Conservation (phyloP, 1,139 yeast genomes). For the Candida albicans region DNA sequence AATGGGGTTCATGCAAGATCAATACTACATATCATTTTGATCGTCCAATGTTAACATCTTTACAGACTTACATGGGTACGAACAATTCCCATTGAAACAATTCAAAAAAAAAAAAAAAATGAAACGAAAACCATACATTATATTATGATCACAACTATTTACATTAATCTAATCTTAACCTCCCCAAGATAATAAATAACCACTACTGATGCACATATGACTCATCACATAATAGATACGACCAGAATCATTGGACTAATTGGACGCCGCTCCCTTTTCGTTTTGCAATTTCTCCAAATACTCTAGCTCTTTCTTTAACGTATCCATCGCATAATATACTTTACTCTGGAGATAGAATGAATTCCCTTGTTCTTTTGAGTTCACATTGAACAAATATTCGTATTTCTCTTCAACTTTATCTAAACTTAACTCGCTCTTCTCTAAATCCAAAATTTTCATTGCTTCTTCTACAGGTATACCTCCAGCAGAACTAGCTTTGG, state of each 20-base stretch:
- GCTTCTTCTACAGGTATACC: conserved; percentile 90
- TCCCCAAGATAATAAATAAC: too few relatives aligned
- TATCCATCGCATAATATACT: conserved; percentile 68
- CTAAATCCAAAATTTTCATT: conserved; percentile 83
- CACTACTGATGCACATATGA: not conserved
- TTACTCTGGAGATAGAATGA: conserved; percentile 90
- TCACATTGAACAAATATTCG: conserved; percentile 80
- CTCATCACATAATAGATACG: not conserved
- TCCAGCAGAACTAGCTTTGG: conserved; percentile 52
- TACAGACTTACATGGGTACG: too few relatives aligned
- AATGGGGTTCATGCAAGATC: too few relatives aligned
- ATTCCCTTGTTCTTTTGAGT: conserved; percentile 91
- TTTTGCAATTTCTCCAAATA: conserved; percentile 39
- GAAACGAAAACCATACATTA: too few relatives aligned
- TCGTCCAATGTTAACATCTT: too few relatives aligned
- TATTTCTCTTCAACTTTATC: conserved; percentile 75
- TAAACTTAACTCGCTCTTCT: conserved; percentile 50
- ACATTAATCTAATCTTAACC: too few relatives aligned
- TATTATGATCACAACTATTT: too few relatives aligned
- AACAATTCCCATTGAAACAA: too few relatives aligned
- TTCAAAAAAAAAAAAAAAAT: too few relatives aligned
- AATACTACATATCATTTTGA: too few relatives aligned
- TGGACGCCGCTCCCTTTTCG: conserved; percentile 16
- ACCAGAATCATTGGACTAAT: not conserved
- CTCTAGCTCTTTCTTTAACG: conserved; percentile 48